Conservation (phyloP, 768 basidiomycete genomes). For the Macrolepiota albuminosa region DNA sequence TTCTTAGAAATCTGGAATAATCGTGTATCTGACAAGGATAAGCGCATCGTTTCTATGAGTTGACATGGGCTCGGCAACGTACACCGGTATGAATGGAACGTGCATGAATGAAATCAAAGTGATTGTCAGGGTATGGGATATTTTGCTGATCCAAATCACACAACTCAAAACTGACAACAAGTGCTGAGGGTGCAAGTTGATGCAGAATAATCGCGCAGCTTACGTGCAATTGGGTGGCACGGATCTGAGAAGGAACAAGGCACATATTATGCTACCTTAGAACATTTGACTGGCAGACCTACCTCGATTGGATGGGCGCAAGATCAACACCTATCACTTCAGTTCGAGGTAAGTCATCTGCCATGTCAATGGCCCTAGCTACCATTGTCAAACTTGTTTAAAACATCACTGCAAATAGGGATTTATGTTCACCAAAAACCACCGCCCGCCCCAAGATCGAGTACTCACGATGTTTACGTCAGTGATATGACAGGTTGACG, state of each 20-base stretch:
- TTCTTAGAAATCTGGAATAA: slow-evolving; percentile 34
- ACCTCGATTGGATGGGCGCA: slow-evolving; percentile 71
- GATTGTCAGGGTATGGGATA: slow-evolving; percentile 57
- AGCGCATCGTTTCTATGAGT: not conserved
- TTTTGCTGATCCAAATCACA: slow-evolving; percentile 59
- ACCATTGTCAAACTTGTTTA: not conserved
- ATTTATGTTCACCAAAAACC: not conserved
- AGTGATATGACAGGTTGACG: not conserved
- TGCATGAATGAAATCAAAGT: slow-evolving; percentile 69
- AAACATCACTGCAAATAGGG: not conserved
- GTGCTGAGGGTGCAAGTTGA: not conserved
- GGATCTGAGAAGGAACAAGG: not conserved
- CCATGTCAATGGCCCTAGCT: slow-evolving; percentile 65
- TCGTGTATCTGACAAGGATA: not conserved
- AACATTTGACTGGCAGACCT: slow-evolving; percentile 12
- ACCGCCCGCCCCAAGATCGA: not conserved
- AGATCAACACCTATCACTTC: slow-evolving; percentile 70
- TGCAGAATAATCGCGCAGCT: not conserved
- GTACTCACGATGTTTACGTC: not conserved
- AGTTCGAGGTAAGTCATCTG: slow-evolving; percentile 63
- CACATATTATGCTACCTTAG: not conserved
- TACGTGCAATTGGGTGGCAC: not conserved
- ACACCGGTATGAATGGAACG: slow-evolving; percentile 67
- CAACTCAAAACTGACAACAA: slow-evolving; percentile 54
- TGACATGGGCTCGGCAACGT: slow-evolving; percentile 19